Evolutionary conservation across 495 filamentous ascomycete genomes (phyloP), one percentile per base, ranked within the genome.

Genomic region (Aspergillus diversus): DNA sequence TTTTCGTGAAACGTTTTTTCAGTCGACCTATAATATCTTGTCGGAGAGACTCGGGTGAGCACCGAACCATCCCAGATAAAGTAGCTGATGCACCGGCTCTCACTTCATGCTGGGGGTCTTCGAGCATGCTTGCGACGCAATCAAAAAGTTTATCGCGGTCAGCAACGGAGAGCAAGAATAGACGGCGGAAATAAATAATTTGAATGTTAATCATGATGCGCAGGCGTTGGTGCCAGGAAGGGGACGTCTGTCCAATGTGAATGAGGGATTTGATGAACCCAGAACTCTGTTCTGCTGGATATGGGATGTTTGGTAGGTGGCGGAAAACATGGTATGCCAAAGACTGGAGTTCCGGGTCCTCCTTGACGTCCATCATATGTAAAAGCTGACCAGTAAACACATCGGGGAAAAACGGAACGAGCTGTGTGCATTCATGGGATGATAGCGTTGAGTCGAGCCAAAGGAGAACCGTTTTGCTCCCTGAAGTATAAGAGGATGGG

Each of bases 341-440:
- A 9, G 89, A 89, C 81, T 97, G 94, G 9, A 99, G 85, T 73
- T 99, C 95, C 5, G 91, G 93, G 70, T 99, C 95, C 76, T 99
- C 95, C 74, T 97, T 97, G 65, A 99, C 91, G 73, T 99, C 95
- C 95, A 99, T 99, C 95, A 99, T 99, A 77, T 98, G 93, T 50
- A 99, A 79, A 52, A 98, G 85, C 73, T 97, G 89, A 46, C 92
- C 91, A 64, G 96, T 92, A 66, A 98, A 93, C 7, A 90, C 81
- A 55, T 91, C 83, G 1, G 92, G 90, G 81, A 98, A 97, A 86
- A 97, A 98, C 3, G 90, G 85, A 8, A 95, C 86, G 11, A 98
- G 85, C 66, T 94, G 90, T 0, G 88, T 96, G 77, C 95, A 99
- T 71, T 99, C 96, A 63, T 93, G 89, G 0, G 91, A 94, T 2